Base-by-base conservation (phyloP, 345 rosid genomes). In the Lumnitzera racemosa region DNA sequence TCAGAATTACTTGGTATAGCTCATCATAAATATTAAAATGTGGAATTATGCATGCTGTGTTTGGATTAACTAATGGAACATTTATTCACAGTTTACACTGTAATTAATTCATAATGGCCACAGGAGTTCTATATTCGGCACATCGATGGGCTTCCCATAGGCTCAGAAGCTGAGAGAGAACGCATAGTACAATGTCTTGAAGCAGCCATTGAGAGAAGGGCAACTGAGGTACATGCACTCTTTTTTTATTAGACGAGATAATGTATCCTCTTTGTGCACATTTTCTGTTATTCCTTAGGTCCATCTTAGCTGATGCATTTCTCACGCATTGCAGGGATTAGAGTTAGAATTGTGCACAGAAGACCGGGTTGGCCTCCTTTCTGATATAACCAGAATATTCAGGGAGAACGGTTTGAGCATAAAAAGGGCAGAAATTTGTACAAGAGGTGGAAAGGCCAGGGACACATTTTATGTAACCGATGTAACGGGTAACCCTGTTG, bases 81-180 rank as follows among this genome's bases (percentile, higher is more conserved):
- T 48, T 16, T 57, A 31, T 57, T 41, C 59, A n/a, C 23, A 49
- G 12, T 23, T 15, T n/a, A 48, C 46, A 59, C 17, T 59, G 41
- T 47, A 50, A 25, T 49, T 61, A 15, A 13, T 23, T 56, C 23
- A 9, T 60, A 8, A 1, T 54, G 13, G 43, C 51, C 71, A 70
- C 63, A 89, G 96, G 96, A 89, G 68, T 86, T 78, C 66, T 89
- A 84, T 67, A 81, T 89, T 53, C 80, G 94, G 43, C 96, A 89
- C 59, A 78, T 86, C 0, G 90, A 83, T 76, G 96, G 96, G 23
- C 77, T 72, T 47, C 92, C 92, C 24, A 64, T 89, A 49, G 83
- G 85, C 67, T 86, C 88, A 0, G 92, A 86, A 69, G 90, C 90
- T 1, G 96, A 89, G 69, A 76, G 85, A 74, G 83, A 82, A 24